phyloP scores from a whole-genome alignment of 192 early-diverging fungal genomes.

The Entomortierella beljakovae region DNA sequence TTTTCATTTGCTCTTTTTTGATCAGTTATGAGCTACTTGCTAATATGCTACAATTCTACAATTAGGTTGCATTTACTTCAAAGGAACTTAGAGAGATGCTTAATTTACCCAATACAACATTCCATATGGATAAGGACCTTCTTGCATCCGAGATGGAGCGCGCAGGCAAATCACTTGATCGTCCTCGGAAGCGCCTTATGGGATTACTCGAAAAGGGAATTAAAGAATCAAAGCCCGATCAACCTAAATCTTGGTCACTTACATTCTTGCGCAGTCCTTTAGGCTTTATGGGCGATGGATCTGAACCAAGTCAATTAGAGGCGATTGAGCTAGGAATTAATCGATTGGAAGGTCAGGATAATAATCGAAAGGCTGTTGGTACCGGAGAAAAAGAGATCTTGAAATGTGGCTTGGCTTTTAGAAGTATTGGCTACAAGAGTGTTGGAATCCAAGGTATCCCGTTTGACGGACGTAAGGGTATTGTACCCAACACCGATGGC shows the following conservation, averaged over 20 bases:
- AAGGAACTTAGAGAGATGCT: conserved; percentile 98
- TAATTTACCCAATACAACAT: conserved; percentile 70
- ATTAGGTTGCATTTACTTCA: conserved; percentile 86
- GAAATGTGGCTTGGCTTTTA: conserved; percentile 75
- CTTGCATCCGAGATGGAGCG: conserved; percentile 66
- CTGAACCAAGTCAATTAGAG: conserved; percentile 15
- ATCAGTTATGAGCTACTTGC: neutral
- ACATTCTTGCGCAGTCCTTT: conserved; percentile 80
- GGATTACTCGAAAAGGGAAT: conserved; percentile 77
- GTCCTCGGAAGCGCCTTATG: conserved; percentile 88
- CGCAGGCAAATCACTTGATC: conserved; percentile 53
- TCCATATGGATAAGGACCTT: conserved; percentile 71
- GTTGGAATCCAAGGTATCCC: conserved; percentile 75
- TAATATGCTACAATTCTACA: neutral
- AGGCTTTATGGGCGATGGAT: conserved; percentile 54
- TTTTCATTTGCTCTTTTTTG: neutral
- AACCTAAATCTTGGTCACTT: conserved; percentile 74
- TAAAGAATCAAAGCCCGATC: conserved; percentile 49
- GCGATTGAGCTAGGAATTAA: conserved; percentile 74
- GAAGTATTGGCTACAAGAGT: conserved; percentile 92
- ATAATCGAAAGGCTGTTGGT: conserved; percentile 61
- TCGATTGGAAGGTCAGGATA: conserved; percentile 70
- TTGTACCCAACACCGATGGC: conserved; percentile 88
- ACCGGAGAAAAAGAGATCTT: conserved; percentile 72
- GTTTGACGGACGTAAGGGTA: conserved; percentile 74